A percentile compares a stretch with the other conserved stretches of the same genome.
These are phyloP conservation scores for Cercospora sesami DNA, from an alignment of 2,329 filamentous ascomycete genomes.

Conservation along the genomic window DNA sequence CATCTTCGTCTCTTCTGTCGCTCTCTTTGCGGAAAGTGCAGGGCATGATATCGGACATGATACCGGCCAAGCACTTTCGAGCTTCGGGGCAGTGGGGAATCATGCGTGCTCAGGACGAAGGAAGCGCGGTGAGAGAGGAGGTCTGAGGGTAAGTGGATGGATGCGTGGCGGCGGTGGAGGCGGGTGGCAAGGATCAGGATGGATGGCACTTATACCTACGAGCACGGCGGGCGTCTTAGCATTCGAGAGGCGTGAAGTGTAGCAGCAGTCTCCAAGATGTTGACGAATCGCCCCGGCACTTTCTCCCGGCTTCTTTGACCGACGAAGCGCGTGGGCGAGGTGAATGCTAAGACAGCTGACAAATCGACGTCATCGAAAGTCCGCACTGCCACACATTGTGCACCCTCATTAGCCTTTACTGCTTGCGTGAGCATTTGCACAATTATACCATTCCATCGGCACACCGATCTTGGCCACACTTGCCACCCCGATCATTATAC, in stretches of 20 bases:
- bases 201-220: slow-evolving; percentile 3
- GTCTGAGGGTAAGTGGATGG: not conserved
- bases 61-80: slow-evolving; percentile 14
- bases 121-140: not conserved
- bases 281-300: not conserved
- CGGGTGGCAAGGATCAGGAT: slow-evolving; percentile 5
- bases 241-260: not conserved
- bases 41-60: slow-evolving; percentile 17
- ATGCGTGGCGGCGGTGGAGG: not conserved
- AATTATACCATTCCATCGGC: not conserved
- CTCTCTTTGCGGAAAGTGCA: slow-evolving; percentile 16
- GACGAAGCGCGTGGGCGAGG: not conserved
- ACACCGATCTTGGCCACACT: not conserved
- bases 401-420: not conserved
- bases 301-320: not conserved
- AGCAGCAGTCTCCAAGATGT: not conserved
- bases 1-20: slow-evolving; percentile 15
- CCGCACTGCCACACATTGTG: not conserved
- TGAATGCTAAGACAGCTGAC: not conserved
- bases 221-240: not conserved
- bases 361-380: not conserved
- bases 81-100: slow-evolving; percentile 18
- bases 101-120: slow-evolving; percentile 10
- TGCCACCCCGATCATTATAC: not conserved
- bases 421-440: not conserved